Base-by-base conservation (phyloP, 75 land plant species). In the Ceratopteris richardii region DNA sequence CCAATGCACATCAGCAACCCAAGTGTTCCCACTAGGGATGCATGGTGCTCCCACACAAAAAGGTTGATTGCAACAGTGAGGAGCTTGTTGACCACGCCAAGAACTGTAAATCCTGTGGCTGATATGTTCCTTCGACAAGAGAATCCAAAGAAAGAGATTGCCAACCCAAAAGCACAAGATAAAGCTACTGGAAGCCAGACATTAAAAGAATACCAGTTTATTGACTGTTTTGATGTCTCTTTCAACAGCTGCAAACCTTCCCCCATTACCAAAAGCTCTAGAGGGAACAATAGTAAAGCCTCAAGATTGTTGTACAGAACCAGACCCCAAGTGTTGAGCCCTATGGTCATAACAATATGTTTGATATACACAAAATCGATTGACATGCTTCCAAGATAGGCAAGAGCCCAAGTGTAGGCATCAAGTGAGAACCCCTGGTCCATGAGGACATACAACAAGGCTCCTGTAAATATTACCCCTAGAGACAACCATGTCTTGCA, bases 301-400 rank as follows among this genome's bases (percentile, higher is more conserved):
- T 92, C 97, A 26, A 91, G 68, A 50, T 91, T 91, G 73, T 91
- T 91, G 77, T 91, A 91, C 39, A 91, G 72, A 7, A 92, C 97
- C 24, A 92, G 61, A 5, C 97, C 97, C 97, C 97, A 92, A 24
- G 97, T 92, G 56, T 84, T 82, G 26, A 92, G 67, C 24, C 89
- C 86, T 16, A 92, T 82, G 4, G 94, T 92, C 97, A 92, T 92
- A 17, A 88, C 97, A 0, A 92, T 88, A 68, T 92, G 97, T 67
- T 92, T 92, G 22, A 92, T 89, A 70, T 92, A 92, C 14, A 92
- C 97, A 68, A 92, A 92, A 47, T 92, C 97, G 27, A 92, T 73
- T 5, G 94, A 68, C 97, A 92, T 92, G 81, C 89, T 88, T 9
- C 73, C 66, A 21, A 92, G 66, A 62, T 92, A 92, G 26, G 88